Percentiles rank a stretch among this genome's conserved stretches.
These are phyloP conservation scores for Penicillium sclerotiorum DNA, from an alignment of 2,329 filamentous ascomycete species.

Conservation along the genomic window DNA sequence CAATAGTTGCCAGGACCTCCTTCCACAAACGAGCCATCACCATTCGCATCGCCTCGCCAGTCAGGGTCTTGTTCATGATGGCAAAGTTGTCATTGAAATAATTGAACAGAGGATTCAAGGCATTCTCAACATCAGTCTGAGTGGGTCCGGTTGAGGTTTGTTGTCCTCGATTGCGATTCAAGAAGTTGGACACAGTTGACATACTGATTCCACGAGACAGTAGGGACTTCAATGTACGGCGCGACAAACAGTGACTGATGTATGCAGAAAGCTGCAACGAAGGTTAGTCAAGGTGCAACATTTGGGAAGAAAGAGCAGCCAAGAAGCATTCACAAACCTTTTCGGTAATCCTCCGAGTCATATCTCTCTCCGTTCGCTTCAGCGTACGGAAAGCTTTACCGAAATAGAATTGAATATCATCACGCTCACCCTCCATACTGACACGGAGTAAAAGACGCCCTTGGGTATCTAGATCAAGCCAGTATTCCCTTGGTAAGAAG, in stretches of 20 bases:
- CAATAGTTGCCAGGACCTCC: conserved; percentile 89
- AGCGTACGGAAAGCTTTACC: conserved; percentile 94
- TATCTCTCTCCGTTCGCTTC: conserved; percentile 94
- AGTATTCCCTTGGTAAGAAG: conserved; percentile 93
- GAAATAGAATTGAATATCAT: conserved; percentile 98
- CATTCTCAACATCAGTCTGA: conserved; percentile 74
- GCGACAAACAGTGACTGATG: conserved; percentile 85
- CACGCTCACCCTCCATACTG: conserved; percentile 97
- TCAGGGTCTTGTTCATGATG: conserved; percentile 97
- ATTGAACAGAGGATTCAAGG: conserved; percentile 79
- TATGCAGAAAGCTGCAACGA: conserved; percentile 75
- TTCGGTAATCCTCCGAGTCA: conserved; percentile 97
- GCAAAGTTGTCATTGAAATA: conserved; percentile 99
- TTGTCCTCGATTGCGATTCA: conserved; percentile 56
- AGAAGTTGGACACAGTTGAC: conserved; percentile 72
- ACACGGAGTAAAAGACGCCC: conserved; percentile 85
- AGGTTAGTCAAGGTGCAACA: conserved; percentile 12
- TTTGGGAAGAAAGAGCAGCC: neutral
- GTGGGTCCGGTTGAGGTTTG: conserved; percentile 61
- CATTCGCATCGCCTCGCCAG: conserved; percentile 93
- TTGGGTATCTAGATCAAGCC: conserved; percentile 96
- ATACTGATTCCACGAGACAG: conserved; percentile 73
- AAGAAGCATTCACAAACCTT: conserved; percentile 81
- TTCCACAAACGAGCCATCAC: conserved; percentile 99
- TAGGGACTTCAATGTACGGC: conserved; percentile 74